Evolutionary conservation across 305 asterid species (phyloP).

Genomic region (Rubia occidens): DNA sequence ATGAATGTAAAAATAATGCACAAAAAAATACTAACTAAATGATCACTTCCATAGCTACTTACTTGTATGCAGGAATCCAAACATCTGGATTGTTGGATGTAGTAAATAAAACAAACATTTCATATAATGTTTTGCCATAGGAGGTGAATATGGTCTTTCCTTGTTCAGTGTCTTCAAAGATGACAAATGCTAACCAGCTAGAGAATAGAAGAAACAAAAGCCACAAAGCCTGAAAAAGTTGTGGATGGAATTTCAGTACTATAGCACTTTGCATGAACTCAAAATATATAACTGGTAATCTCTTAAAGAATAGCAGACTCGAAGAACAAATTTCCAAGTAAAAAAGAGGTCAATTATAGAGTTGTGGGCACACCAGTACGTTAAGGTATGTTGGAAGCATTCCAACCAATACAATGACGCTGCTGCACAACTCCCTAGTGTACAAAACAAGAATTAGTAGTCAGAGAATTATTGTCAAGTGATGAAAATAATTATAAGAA

Average conservation of each 20-base stretch:
- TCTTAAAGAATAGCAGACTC: not conserved
- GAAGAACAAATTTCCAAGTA: not conserved
- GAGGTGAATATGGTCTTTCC: constrained; percentile 68
- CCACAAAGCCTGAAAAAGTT: constrained; percentile 59
- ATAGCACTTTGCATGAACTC: not conserved
- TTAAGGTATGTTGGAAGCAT: constrained; percentile 85
- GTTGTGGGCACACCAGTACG: constrained; percentile 59
- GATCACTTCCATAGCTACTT: constrained; percentile 23
- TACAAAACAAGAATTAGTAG: constrained; percentile 18
- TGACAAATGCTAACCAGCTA: constrained; percentile 92
- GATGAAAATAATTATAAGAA: not conserved
- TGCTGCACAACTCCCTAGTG: constrained; percentile 70
- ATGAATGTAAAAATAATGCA: not conserved
- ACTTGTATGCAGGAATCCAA: constrained; percentile 99
- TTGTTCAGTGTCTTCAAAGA: constrained; percentile 91
- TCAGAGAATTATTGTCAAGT: not conserved
- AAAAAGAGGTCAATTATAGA: constrained; percentile 13
- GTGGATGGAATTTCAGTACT: constrained; percentile 2
- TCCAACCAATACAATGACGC: constrained; percentile 64
- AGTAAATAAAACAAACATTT: constrained; percentile 87
- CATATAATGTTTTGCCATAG: constrained; percentile 59
- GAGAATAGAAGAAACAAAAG: constrained; percentile 74
- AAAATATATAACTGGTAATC: not conserved
- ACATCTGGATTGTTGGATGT: constrained; percentile 98
- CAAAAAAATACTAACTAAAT: not conserved